These are phyloP conservation scores for Pelargonium citronellum DNA, from an alignment of 441 rosid genomes.

Conservation along the genomic window DNA sequence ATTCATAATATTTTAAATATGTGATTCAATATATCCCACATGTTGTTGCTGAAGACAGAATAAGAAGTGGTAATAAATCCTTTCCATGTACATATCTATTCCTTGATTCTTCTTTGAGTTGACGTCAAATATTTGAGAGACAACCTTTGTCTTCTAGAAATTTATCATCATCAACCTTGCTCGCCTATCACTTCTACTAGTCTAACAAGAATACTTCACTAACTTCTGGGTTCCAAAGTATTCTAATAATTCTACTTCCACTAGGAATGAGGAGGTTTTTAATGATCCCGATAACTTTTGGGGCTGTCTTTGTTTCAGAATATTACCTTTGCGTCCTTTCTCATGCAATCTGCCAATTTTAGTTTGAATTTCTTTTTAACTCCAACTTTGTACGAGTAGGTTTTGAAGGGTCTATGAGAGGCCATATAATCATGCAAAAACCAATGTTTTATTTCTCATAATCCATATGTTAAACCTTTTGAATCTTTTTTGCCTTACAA, in stretches of 20 bases:
- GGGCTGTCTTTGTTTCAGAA: not conserved
- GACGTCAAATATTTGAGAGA: conserved; percentile 1
- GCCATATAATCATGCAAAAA: not conserved
- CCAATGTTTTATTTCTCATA: not conserved
- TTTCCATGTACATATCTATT: not conserved
- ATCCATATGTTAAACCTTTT: not conserved
- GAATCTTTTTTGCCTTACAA: too few species aligned
- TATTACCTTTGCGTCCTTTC: not conserved
- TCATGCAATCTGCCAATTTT: conserved; percentile 1
- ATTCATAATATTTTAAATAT: not conserved
- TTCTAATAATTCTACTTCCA: not conserved
- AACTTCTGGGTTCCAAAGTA: not conserved
- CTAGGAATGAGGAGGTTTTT: not conserved
- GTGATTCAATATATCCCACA: not conserved
- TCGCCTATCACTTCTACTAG: not conserved
- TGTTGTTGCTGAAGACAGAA: not conserved
- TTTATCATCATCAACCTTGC: not conserved
- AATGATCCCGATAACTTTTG: not conserved
- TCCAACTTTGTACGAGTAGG: not conserved
- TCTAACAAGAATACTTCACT: not conserved
- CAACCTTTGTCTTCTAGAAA: not conserved
- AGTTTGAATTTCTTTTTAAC: not conserved
- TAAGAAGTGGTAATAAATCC: not conserved
- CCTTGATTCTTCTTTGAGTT: not conserved
- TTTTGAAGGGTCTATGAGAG: not conserved